Evolutionary conservation across 306 rosid genomes (phyloP).

Genomic region (Medicago ruthenica): DNA sequence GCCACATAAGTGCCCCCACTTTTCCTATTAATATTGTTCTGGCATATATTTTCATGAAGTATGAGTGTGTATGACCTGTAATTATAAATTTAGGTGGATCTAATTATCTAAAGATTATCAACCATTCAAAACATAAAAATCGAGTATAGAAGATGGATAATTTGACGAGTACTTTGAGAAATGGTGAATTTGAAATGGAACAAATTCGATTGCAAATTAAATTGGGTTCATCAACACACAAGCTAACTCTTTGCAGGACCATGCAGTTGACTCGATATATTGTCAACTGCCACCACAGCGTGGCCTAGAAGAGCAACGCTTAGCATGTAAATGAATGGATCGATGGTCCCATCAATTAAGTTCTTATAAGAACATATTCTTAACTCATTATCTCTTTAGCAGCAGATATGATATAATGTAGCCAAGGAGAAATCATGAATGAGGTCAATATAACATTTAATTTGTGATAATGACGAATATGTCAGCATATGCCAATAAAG

Average conservation of each 20-base stretch:
- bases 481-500: conserved; percentile 12
- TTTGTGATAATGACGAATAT: conserved; percentile 23
- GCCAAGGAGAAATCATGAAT: background rate
- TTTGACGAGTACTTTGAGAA: background rate
- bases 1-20: background rate
- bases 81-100: background rate
- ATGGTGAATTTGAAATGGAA: background rate
- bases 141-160: background rate
- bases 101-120: background rate
- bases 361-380: conserved; percentile 51
- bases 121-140: background rate
- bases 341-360: conserved; percentile 31
- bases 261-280: conserved; percentile 42
- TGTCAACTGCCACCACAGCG: conserved; percentile 17
- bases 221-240: conserved; percentile 39
- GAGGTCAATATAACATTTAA: background rate
- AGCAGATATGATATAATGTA: background rate
- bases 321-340: conserved; percentile 21
- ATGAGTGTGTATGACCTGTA: no score
- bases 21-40: background rate
- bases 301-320: conserved; percentile 17
- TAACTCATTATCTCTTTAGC: background rate
- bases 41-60: background rate
- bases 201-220: conserved; percentile 44
- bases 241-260: conserved; percentile 10